Evolutionary conservation across 1,139 yeast genomes (phyloP).

Genomic region (Protomyces gravidus): DNA sequence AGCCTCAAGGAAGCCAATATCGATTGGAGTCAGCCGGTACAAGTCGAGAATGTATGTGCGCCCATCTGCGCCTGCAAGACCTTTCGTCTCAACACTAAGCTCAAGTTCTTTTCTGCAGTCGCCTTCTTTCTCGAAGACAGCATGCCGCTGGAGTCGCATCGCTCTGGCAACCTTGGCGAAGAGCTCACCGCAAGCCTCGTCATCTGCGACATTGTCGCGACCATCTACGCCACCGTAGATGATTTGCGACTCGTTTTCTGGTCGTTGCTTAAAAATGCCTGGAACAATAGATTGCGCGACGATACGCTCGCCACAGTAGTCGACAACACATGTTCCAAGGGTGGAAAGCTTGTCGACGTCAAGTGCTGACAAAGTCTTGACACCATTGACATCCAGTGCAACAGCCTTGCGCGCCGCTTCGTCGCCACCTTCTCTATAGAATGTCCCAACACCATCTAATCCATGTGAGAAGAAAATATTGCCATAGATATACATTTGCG

Average conservation of each 20-base stretch:
- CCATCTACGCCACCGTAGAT: conserved; percentile 73
- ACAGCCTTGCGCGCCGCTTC: conserved; percentile 82
- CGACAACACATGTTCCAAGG: conserved; percentile 76
- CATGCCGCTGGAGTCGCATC: conserved; percentile 72
- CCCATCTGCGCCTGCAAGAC: conserved; percentile 78
- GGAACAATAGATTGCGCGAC: conserved; percentile 96
- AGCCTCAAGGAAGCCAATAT: conserved; percentile 65
- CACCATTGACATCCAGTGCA: conserved; percentile 71
- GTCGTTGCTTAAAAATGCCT: conserved; percentile 67
- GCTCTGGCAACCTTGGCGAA: conserved; percentile 64
- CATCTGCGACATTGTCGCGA: conserved; percentile 48
- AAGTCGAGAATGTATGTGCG: conserved; percentile 80
- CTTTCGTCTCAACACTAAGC: conserved; percentile 77
- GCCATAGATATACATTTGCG: conserved; percentile 68
- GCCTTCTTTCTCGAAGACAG: conserved; percentile 48
- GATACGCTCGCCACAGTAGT: conserved; percentile 80
- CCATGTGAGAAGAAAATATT: conserved; percentile 85
- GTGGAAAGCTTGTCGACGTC: conserved; percentile 64
- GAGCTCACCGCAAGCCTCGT: conserved; percentile 52
- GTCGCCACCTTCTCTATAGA: conserved; percentile 66
- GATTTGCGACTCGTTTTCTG: conserved; percentile 49
- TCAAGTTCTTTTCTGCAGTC: conserved; percentile 46
- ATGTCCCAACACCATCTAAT: conserved; percentile 65
- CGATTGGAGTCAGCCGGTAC: conserved; percentile 78
- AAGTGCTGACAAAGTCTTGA: conserved; percentile 62